Base-by-base conservation (phyloP, 202 grass and related monocot genomes). In the Panicum hallii region DNA sequence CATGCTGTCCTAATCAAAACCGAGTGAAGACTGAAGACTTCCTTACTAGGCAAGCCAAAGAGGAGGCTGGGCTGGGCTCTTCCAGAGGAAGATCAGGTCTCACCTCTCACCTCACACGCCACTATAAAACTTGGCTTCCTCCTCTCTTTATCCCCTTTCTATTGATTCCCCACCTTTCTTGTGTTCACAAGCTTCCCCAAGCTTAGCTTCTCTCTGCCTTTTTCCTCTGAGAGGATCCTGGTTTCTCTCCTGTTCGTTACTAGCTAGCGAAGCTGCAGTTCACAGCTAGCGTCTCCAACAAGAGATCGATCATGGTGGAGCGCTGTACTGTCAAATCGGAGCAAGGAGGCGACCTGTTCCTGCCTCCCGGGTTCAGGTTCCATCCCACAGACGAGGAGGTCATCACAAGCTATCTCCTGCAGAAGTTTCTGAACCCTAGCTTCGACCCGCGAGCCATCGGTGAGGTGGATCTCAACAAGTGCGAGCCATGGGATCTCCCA, bases 331-430 rank as follows among this genome's bases (percentile, higher is more conserved):
- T 78, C 36, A 82, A 87, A 17, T 73, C 70, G 4, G 88, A 87
- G 69, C 82, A 84, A 77, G 71, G 48, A 40, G 76, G 67, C 20
- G 54, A 26, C 34, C 46, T 95, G 84, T 53, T 79, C 45, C 78
- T 95, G 79, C 93, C 92, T 75, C 90, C 94, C 0, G 94, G 94
- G 1, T 97, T 97, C 68, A 90, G 94, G 80, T 97, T 97, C 19
- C 78, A 94, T 67, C 92, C 94, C 0, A 89, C 78, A 0, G 94
- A 92, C 0, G 81, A 87, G 7, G 94, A 97, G 76, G 65, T 97
- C 48, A 89, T 94, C 72, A 90, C 77, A 2, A 77, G 83, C 70
- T 97, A 97, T 46, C 90, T 97, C 70, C 43, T 80, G 4, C 22
- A 80, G 16, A 97, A 97, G 52, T 71, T 84, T 71, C 1, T 82